Base-by-base conservation (phyloP, 805 yeast species). In the Yamadazyma tumulicola region DNA sequence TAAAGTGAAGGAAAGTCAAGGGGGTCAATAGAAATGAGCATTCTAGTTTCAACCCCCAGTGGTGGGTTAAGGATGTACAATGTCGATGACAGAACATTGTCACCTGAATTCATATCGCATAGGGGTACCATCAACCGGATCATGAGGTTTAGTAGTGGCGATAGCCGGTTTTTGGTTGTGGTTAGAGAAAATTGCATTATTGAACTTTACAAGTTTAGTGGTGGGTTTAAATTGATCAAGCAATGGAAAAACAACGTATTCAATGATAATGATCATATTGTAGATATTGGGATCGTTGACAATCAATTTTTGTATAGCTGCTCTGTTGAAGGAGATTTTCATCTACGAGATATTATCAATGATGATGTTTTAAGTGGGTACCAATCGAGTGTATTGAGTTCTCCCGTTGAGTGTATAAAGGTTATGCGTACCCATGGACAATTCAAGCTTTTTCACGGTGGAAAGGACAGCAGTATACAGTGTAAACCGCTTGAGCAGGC, bases 301-400 rank as follows among this genome's bases (percentile, higher is more conserved):
- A 37, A 51, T 21, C 59, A 52, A 37, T 61, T 46, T 40, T 46
- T 62, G 25, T 59, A 52, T 38, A 57, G 57, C 23, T 61, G 68
- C 35, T 54, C 64, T 6, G 36, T 35, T 14, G 60, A 55, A 17
- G 68, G 68, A n/a, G 54, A 54, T 30, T 38, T 62, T 16, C 47
- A 61, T 10, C 39, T 62, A n/a, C 51, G 65, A 13, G 68, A 62
- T 36, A 44, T 62, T 30, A 48, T 61, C 22, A 54, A 62, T 36
- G 68, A 62, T 37, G 68, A 62, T 41, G 57, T 55, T 18, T 48
- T 55, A 28, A 51, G 57, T 24, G 18, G 37, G n/a, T 58, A 49
- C 34, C 47, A 46, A 37, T 54, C 50, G 2, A 56, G 48, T 35
- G 35, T 44, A 24, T 45, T 61, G 14, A 49, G 49, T 16, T 46